Conservation (phyloP, 1,284 basidiomycete species). For the Neonothopanus nambi region DNA sequence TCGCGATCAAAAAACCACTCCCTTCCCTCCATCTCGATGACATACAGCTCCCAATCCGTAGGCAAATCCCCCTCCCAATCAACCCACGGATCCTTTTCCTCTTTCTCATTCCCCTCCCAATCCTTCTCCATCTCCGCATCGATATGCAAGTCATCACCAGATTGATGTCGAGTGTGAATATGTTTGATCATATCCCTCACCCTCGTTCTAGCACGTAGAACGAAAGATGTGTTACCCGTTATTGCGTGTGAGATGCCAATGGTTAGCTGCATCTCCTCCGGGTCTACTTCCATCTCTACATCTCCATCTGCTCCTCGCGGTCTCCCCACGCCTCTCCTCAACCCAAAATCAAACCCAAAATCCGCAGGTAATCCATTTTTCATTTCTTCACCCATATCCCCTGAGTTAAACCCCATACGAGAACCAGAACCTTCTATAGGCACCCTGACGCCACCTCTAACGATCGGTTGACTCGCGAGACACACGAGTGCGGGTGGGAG, state of each 20-base stretch:
- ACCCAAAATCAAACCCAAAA: not conserved
- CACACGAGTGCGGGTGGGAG: constrained; percentile 3
- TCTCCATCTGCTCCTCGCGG: no score
- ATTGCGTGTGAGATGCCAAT: not conserved
- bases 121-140: not conserved
- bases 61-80: not conserved
- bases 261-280: not conserved
- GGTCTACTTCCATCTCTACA: not conserved
- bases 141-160: no score
- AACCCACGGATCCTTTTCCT: not conserved
- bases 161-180: no score
- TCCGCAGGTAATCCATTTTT: not conserved
- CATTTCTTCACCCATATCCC: no score
- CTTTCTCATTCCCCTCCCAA: not conserved
- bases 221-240: constrained; percentile 5
- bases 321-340: not conserved
- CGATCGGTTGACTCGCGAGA: constrained; percentile 8
- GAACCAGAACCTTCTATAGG: not conserved
- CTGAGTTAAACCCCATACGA: no score
- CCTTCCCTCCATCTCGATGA: constrained; percentile 6
- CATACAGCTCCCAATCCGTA: constrained; percentile 1
- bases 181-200: not conserved
- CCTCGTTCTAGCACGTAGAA: not conserved
- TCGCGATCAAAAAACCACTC: constrained; percentile 5
- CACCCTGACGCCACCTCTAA: constrained; percentile 1